Base-by-base conservation (phyloP, 176 grass and related monocot species). In the Puya raimondii region DNA sequence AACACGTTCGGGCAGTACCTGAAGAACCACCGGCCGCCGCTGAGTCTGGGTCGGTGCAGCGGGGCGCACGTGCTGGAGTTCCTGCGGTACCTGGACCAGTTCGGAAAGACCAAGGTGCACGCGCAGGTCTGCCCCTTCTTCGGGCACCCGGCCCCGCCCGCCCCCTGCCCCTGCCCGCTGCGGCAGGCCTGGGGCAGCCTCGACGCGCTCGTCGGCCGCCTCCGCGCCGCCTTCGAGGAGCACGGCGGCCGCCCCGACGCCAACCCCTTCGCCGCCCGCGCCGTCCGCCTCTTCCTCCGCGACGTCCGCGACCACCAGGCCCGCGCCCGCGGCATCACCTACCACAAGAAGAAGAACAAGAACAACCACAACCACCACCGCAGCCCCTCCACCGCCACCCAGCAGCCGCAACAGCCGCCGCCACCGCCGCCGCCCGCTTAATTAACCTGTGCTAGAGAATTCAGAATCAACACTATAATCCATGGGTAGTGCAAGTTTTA, bases 261-360 rank as follows among this genome's bases (percentile, higher is more conserved):
- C 66, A 96, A 96, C 67, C 92, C 92, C 12, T 96, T 96, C 69
- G 92, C 85, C 6, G 88, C 88, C 10, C 83, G 92, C 63, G 88
- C 92, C 71, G 92, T 96, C 71, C 77, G 92, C 33, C 86, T 96
- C 76, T 96, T 91, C 84, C 86, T 96, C 70, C 88, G 88, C 52
- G 92, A 96, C 79, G 88, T 96, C 23, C 84, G 92, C n/a, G 92
- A 96, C 66, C 88, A 86, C 78, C 92, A 96, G 83, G 53, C 88
- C 15, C 84, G 87, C 63, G 92, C 92, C 9, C 81, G 92, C 49
- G 92, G 92, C 15, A 80, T 96, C 63, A 96, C 88, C 79, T 96
- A 96, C 69, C 85, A 91, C 81, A 96, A 96, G 88, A 96, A 96
- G 88, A 96, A 96, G 81, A 83, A 88, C 66, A 91, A 91, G 83